Percentiles rank a stretch among this genome's conserved stretches.
Evolutionary conservation across 768 basidiomycete species (phyloP).

Genomic region (Rhodotorula toruloides): DNA sequence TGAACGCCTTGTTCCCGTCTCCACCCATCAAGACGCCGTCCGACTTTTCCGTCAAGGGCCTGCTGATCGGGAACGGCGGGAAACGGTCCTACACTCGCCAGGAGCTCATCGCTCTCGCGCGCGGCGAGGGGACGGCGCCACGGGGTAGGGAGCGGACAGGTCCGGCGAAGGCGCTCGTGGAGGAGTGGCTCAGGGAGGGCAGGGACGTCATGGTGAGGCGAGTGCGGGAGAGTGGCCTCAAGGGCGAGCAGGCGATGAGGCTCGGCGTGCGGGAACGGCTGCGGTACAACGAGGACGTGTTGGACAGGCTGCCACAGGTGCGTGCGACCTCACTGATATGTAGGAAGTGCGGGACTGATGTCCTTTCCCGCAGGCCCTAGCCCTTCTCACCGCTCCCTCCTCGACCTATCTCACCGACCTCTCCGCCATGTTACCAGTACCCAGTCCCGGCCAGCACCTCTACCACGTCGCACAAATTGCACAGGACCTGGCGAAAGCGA

Average conservation of each 20-base stretch:
- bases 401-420: conserved; percentile 15
- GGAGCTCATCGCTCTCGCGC: conserved; percentile 25
- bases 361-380: conserved; percentile 21
- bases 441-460: background rate
- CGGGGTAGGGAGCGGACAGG: conserved; percentile 20
- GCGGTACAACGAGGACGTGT: conserved; percentile 15
- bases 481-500: conserved; percentile 27
- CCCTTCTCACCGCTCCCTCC: conserved; percentile 16
- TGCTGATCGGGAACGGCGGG: conserved; percentile 26
- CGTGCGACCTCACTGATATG: background rate
- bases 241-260: conserved; percentile 8
- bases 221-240: background rate
- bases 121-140: conserved; percentile 1
- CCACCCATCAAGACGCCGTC: background rate
- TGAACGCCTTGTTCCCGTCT: conserved; percentile 32
- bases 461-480: conserved; percentile 29
- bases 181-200: conserved; percentile 27
- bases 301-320: conserved; percentile 18
- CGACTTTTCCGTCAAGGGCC: conserved; percentile 3
- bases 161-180: conserved; percentile 27
- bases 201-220: conserved; percentile 9
- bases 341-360: background rate
- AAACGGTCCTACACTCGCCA: conserved; percentile 9
- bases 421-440: conserved; percentile 14
- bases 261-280: conserved; percentile 16